Base-by-base conservation (phyloP, 768 basidiomycete genomes). In the Boletus pseudopeckii region DNA sequence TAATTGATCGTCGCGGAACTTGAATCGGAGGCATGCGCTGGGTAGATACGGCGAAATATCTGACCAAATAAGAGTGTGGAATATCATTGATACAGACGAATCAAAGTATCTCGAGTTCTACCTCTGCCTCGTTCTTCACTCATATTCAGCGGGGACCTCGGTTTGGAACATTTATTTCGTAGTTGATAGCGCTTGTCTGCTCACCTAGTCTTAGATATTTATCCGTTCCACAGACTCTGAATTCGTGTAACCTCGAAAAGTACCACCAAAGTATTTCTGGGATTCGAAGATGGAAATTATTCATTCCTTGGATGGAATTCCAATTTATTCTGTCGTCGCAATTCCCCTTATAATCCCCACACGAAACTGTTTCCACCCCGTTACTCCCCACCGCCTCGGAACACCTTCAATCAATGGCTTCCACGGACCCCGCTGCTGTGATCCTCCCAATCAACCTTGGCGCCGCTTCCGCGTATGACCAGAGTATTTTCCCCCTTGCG, bases 21-120 rank as follows among this genome's bases (percentile, higher is more conserved):
- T 43, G 22, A 40, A 46, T 46, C 44, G 53, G 53, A 50, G 34
- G 22, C 32, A 40, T 37, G 45, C 52, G 55, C 53, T 54, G 53
- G 28, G 39, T 46, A 28, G 28, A 28, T 28, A 28, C 28, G 28
- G 28, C 8, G 28, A 28, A 28, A 28, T 28, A 28, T 28, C 8
- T 28, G 28, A 28, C 30, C 9, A 33, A 11, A 44, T 45, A 46
- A 36, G n/a, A n/a, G n/a, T 5, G 46, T 24, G 34, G 22, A 48
- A 33, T 40, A 37, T 44, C 46, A n/a, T n/a, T n/a, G n/a, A n/a
- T n/a, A 14, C 20, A 40, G 30, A n/a, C 10, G 7, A 22, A 3
- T 13, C 11, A 37, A 26, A 14, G 15, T n/a, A 36, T 22, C 17
- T 24, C 24, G 4, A 24, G 24, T 24, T 24, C 4, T 24, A 1